phyloP scores from a whole-genome alignment of 495 filamentous ascomycete genomes.

The Penicillium robsamsonii region DNA sequence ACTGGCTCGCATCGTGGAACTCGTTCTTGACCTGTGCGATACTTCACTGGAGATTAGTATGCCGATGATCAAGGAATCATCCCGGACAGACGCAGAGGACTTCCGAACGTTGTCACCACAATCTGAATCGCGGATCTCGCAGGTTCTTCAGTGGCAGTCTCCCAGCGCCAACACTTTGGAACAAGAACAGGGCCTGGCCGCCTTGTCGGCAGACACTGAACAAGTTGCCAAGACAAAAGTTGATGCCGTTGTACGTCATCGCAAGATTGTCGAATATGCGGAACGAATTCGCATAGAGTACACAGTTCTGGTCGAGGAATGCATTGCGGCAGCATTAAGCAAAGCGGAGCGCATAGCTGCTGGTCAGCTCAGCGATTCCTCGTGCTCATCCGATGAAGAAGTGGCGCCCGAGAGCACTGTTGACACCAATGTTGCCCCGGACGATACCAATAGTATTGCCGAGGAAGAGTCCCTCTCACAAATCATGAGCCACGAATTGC shows the following conservation, averaged over 20 bases:
- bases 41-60: slow-evolving; percentile 93
- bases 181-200: slow-evolving; percentile 86
- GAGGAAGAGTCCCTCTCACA: slow-evolving; percentile 14
- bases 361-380: slow-evolving; percentile 79
- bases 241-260: slow-evolving; percentile 86
- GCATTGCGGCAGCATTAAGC: slow-evolving; percentile 84
- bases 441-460: neutral
- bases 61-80: slow-evolving; percentile 78
- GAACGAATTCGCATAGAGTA: slow-evolving; percentile 95
- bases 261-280: slow-evolving; percentile 90
- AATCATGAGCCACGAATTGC: slow-evolving; percentile 4
- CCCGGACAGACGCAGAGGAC: slow-evolving; percentile 61
- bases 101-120: slow-evolving; percentile 91
- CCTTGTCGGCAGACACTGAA: slow-evolving; percentile 85
- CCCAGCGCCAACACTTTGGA: slow-evolving; percentile 89
- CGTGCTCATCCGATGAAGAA: slow-evolving; percentile 54
- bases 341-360: slow-evolving; percentile 87
- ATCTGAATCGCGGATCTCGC: slow-evolving; percentile 87
- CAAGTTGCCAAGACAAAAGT: slow-evolving; percentile 79
- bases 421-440: neutral
- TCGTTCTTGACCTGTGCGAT: slow-evolving; percentile 92
- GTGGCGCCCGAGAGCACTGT: slow-evolving; percentile 28
- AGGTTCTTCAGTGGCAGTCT: slow-evolving; percentile 93
- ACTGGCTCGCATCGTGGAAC: slow-evolving; percentile 85
- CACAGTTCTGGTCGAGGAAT: slow-evolving; percentile 85